Base-by-base conservation (phyloP, 2,329 filamentous ascomycete genomes). In the Talaromyces albobiverticillius region DNA sequence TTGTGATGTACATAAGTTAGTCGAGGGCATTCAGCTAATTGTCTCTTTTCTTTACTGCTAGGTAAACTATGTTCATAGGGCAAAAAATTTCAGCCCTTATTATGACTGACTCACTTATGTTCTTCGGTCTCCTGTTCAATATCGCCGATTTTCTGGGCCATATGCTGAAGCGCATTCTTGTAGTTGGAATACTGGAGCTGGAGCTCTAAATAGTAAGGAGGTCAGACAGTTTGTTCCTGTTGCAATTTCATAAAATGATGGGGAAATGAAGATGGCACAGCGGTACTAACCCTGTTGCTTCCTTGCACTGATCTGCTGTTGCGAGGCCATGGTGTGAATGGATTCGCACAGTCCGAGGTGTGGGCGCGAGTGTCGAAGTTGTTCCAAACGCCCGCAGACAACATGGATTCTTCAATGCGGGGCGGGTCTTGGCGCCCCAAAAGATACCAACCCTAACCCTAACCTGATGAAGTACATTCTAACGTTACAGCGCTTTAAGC, bases 51-150 rank as follows among this genome's bases (percentile, higher is more conserved):
- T 4, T 36, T 36, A 14, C 32, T 36, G 32, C 32, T 36, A 3
- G 32, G 5, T 3, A 20, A 22, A 40, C 16, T 16, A 8, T 16
- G 4, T 18, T 5, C 59, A 57, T 10, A 8, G 14, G 40, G 40
- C 34, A 41, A 16, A 8, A 22, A 34, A 25, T 38, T 7, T n/a
- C n/a, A n/a, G n/a, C n/a, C 7, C 2, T 23, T 18, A 38, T 3
- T 7, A 16, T 23, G 3, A 14, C 4, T 9, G 56, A 73, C 87
- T 70, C 76, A 97, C 94, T 96, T 97, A 80, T 99, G 94, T 72
- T 99, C 94, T 73, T 99, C 94, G 18, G 89, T 87, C 71, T 97
- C 94, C 71, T 96, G 90, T 76, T 99, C 94, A 54, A 99, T 92
- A 68, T 97, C 92, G 38, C 94, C 94, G 63, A 99, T 96, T 73